These are phyloP conservation scores for Davidsoniella eucalypti DNA, from an alignment of 2,329 filamentous ascomycete species.

Conservation along the genomic window DNA sequence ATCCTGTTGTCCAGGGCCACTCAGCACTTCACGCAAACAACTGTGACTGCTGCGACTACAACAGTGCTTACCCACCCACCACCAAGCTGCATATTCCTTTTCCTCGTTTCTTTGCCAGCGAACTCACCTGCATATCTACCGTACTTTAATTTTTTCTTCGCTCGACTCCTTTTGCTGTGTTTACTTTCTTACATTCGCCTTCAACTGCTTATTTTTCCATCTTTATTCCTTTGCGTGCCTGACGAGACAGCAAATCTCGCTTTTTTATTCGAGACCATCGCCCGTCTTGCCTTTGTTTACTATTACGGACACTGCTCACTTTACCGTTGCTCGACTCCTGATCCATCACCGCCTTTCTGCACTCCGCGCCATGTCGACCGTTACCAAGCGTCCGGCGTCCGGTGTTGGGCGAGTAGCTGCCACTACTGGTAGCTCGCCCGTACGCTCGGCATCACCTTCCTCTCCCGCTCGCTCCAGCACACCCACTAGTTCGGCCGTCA, in stretches of 20 bases:
- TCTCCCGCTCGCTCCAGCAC: constrained; percentile 24
- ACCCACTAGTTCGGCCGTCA: constrained; percentile 12
- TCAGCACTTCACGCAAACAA: not conserved
- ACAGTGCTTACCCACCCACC: not conserved
- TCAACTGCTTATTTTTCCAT: not conserved
- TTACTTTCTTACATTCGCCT: not conserved
- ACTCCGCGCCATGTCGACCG: constrained; percentile 9
- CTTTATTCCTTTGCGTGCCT: too few species aligned
- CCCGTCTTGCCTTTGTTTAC: not conserved
- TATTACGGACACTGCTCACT: not conserved
- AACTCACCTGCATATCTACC: not conserved
- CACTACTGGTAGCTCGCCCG: constrained; percentile 26
- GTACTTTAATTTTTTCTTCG: not conserved
- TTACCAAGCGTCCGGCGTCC: constrained; percentile 11
- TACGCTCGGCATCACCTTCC: constrained; percentile 18
- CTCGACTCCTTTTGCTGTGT: not conserved
- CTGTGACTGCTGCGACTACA: not conserved
- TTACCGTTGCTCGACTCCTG: not conserved
- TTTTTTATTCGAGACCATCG: not conserved
- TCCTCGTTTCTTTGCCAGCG: constrained; percentile 2
- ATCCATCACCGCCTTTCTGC: not conserved
- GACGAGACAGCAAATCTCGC: not conserved
- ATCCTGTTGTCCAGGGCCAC: not conserved
- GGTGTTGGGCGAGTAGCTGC: constrained; percentile 10
- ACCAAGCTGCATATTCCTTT: constrained; percentile 2